These are phyloP conservation scores for Nicotiana otophora DNA, from an alignment of 257 asterid genomes.

Conservation along the genomic window DNA sequence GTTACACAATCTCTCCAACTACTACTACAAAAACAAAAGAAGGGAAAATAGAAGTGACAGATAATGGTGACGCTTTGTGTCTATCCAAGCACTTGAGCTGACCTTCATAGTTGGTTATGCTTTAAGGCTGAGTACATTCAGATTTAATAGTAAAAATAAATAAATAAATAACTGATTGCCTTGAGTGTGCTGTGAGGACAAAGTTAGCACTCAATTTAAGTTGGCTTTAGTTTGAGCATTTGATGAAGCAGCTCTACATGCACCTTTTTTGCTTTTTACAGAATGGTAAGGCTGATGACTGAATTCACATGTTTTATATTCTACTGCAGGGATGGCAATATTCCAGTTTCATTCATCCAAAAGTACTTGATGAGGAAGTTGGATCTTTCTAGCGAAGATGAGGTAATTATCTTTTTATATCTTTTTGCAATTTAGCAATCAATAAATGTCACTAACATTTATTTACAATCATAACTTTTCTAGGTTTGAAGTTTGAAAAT, in stretches of 20 bases:
- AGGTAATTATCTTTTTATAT: constrained; percentile 35
- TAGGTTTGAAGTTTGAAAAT: neutral
- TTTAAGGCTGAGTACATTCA: neutral
- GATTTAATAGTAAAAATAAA: neutral
- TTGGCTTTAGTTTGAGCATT: neutral
- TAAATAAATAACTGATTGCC: neutral
- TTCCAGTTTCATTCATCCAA: constrained; percentile 69
- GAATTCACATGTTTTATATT: constrained; percentile 1
- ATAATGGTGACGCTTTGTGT: neutral
- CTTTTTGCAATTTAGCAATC: neutral
- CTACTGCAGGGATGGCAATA: constrained; percentile 67
- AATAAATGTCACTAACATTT: neutral
- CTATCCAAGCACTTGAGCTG: neutral
- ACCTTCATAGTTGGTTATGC: neutral
- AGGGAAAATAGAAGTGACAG: neutral
- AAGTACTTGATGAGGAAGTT: constrained; percentile 81
- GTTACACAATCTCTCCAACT: neutral
- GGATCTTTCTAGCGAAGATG: constrained; percentile 67
- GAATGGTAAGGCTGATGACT: neutral
- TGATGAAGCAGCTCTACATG: neutral
- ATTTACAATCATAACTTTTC: neutral
- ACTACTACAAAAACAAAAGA: neutral
- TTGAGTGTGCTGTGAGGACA: neutral
- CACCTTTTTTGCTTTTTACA: neutral
- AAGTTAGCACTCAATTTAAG: neutral